These are phyloP conservation scores for Solanum stenotomum DNA, from an alignment of 257 asterid species.

Conservation along the genomic window DNA sequence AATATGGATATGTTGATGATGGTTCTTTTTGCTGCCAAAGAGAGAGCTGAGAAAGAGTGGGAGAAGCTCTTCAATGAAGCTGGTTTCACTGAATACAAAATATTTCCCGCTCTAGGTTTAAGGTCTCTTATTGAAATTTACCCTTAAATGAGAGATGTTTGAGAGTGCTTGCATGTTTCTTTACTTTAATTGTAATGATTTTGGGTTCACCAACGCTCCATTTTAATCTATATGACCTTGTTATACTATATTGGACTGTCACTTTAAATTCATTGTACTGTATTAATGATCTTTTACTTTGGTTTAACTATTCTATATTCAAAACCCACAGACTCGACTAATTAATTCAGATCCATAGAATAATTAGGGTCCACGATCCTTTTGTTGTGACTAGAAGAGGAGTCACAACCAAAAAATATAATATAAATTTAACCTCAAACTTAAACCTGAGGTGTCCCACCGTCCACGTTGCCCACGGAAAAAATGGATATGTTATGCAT, in stretches of 20 bases:
- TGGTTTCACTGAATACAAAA: not conserved
- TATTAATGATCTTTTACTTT: not conserved
- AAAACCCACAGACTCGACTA: not conserved
- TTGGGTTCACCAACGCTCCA: not conserved
- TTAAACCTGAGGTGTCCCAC: not conserved
- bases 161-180: not conserved
- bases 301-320: not conserved
- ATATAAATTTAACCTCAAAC: not conserved
- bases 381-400: not conserved
- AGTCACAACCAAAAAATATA: not conserved
- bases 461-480: not conserved
- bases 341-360: not conserved
- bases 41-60: not conserved
- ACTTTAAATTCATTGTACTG: not conserved
- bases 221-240: not conserved
- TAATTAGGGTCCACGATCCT: not conserved
- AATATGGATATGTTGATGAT: not conserved
- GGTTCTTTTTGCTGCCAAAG: not conserved
- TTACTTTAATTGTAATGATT: not conserved
- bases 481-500: not conserved
- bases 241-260: not conserved
- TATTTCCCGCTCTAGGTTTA: not conserved
- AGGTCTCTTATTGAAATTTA: not conserved
- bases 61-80: not conserved
- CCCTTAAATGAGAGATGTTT: not conserved